A percentile compares a stretch with the other conserved stretches of the same genome.
Evolutionary conservation across 1,284 basidiomycete species (phyloP).

Genomic region (Cutaneotrichosporon curvatum): DNA sequence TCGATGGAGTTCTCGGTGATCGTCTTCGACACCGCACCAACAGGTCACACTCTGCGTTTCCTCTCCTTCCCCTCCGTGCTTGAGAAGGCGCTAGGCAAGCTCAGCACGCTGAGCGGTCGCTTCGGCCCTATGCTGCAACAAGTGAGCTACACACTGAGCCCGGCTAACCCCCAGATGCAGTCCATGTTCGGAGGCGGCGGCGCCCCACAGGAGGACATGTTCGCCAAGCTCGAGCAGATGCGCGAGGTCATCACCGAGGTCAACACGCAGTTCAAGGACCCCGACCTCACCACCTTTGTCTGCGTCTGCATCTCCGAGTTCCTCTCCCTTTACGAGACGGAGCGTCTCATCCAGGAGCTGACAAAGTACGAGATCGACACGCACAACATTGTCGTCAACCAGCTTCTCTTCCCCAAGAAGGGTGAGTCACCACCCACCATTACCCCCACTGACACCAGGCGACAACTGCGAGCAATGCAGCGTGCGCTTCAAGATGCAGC

Average conservation of each 20-base stretch:
- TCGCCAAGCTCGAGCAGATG: slow-evolving; percentile 96
- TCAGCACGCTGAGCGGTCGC: slow-evolving; percentile 80
- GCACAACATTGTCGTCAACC: slow-evolving; percentile 97
- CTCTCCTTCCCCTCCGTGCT: slow-evolving; percentile 95
- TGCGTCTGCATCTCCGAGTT: slow-evolving; percentile 99
- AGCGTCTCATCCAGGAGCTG: slow-evolving; percentile 92
- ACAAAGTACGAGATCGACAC: slow-evolving; percentile 97
- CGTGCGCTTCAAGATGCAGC: slow-evolving; percentile 94
- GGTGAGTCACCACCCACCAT: too few species aligned
- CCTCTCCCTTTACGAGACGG: slow-evolving; percentile 95
- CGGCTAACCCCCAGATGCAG: slow-evolving; percentile 60
- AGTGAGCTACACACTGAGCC: slow-evolving; percentile 45
- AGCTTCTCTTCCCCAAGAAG: slow-evolving; percentile 87
- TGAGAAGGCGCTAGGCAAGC: slow-evolving; percentile 93
- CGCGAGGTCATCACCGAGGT: slow-evolving; percentile 95
- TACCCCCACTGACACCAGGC: slow-evolving; percentile 47
- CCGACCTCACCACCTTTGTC: slow-evolving; percentile 96
- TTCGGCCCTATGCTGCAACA: slow-evolving; percentile 97
- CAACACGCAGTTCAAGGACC: slow-evolving; percentile 98
- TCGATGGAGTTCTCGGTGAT: slow-evolving; percentile 99
- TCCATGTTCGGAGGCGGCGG: slow-evolving; percentile 80
- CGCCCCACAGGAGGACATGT: slow-evolving; percentile 86
- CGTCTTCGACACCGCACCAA: slow-evolving; percentile 98
- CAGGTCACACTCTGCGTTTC: slow-evolving; percentile 96
- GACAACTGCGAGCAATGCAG: slow-evolving; percentile 92